Evolutionary conservation across 2,329 filamentous ascomycete genomes (phyloP).

Genomic region (Monosporascus sp.): DNA sequence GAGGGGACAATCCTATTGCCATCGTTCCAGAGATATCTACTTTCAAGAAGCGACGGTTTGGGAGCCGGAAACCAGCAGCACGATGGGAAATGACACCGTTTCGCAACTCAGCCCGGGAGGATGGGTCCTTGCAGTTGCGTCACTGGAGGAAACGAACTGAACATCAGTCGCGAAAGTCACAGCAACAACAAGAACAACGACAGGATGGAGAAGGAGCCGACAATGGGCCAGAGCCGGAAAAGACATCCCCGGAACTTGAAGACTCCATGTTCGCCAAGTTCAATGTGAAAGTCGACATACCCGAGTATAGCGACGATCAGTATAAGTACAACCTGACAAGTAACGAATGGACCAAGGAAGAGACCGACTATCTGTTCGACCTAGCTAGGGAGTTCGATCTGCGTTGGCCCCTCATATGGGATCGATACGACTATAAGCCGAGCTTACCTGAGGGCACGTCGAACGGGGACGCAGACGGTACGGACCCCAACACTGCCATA

Average conservation of each 20-base stretch:
- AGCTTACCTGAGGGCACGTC: slow-evolving; percentile 26
- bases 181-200: slow-evolving; percentile 12
- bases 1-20: slow-evolving; percentile 61
- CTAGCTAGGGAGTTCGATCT: slow-evolving; percentile 74
- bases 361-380: slow-evolving; percentile 85
- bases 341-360: slow-evolving; percentile 81
- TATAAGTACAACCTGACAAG: slow-evolving; percentile 71
- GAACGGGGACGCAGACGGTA: slow-evolving; percentile 36
- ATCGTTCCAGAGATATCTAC: slow-evolving; percentile 56
- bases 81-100: slow-evolving; percentile 68
- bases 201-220: slow-evolving; percentile 23
- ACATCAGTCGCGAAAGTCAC: slow-evolving; percentile 20
- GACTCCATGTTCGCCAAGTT: slow-evolving; percentile 75
- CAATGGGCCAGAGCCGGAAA: slow-evolving; percentile 30
- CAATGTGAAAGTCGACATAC: slow-evolving; percentile 74
- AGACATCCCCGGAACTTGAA: slow-evolving; percentile 38
- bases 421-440: slow-evolving; percentile 76
- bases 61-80: slow-evolving; percentile 49
- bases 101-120: slow-evolving; percentile 68
- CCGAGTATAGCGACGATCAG: slow-evolving; percentile 80
- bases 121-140: slow-evolving; percentile 60
- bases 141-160: slow-evolving; percentile 73
- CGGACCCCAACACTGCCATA: slow-evolving; percentile 46
- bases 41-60: slow-evolving; percentile 54
- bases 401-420: slow-evolving; percentile 86